Conservation (phyloP, 306 rosid genomes). For the Casuarina cunninghamiana region DNA sequence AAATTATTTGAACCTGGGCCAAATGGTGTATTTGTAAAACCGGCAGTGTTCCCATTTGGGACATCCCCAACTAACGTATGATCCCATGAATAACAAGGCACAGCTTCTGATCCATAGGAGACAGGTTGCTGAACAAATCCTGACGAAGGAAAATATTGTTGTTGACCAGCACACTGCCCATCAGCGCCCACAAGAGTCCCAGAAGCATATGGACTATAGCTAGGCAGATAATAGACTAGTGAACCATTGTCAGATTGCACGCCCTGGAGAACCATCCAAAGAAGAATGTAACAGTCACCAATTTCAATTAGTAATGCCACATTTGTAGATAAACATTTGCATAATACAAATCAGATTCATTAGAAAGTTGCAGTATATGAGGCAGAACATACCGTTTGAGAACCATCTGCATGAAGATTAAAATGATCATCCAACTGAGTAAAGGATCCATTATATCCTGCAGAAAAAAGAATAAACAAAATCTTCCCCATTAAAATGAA, state of each 20-base stretch:
- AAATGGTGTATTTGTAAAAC: constrained; percentile 32
- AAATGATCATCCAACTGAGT: constrained; percentile 23
- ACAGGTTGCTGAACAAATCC: constrained; percentile 53
- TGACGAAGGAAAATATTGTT: constrained; percentile 47
- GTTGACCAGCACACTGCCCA: constrained; percentile 42
- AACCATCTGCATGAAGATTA: constrained; percentile 27
- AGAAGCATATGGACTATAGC: constrained; percentile 32
- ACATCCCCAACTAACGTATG: constrained; percentile 31
- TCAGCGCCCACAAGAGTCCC: constrained; percentile 40
- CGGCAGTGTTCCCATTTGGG: constrained; percentile 36
- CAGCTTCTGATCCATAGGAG: constrained; percentile 48
- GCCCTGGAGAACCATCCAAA: constrained; percentile 35
- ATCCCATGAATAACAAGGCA: constrained; percentile 44
- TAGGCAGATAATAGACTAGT: constrained; percentile 34
- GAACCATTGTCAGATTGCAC: constrained; percentile 35
- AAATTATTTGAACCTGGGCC: constrained; percentile 33
- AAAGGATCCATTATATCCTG: constrained; percentile 45
- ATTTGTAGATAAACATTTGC: not conserved
- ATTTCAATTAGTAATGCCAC: not conserved
- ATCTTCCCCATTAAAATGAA: not conserved
- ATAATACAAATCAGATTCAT: not conserved
- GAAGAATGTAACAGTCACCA: not conserved
- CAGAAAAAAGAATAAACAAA: constrained; percentile 7
- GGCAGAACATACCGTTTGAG: constrained; percentile 36
- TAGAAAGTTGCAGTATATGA: not conserved